phyloP scores from a whole-genome alignment of 1,139 yeast species.

The Saccharomyces hybrid region DNA sequence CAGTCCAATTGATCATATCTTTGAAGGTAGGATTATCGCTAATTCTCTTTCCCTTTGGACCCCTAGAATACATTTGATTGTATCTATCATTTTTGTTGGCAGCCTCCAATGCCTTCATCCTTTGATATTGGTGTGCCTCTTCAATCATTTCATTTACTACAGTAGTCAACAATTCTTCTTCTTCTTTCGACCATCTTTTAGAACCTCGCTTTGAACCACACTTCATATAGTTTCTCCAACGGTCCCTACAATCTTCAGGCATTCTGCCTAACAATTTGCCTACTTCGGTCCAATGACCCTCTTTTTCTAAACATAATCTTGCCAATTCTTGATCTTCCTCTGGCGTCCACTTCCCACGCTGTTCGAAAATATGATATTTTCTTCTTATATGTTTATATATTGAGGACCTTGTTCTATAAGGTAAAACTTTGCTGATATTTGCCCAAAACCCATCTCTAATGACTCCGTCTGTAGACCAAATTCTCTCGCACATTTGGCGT shows the following conservation, averaged over 20 bases:
- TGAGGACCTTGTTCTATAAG: conserved; percentile 78
- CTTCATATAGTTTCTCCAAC: conserved; percentile 92
- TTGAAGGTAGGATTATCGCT: conserved; percentile 11
- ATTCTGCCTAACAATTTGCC: conserved; percentile 76
- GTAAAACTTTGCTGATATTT: conserved; percentile 62
- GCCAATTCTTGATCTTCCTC: conserved; percentile 68
- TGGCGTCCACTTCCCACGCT: conserved; percentile 81
- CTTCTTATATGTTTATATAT: conserved; percentile 88
- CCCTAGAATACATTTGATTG: conserved; percentile 12
- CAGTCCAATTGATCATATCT: conserved; percentile 65
- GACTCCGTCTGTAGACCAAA: background rate
- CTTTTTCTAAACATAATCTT: conserved; percentile 54
- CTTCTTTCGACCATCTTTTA: conserved; percentile 73
- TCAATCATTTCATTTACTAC: conserved; percentile 43
- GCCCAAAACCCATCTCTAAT: conserved; percentile 80
- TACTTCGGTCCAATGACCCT: conserved; percentile 80
- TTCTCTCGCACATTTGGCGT: background rate
- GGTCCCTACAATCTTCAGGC: conserved; percentile 96
- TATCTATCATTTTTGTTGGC: conserved; percentile 8
- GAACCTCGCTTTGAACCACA: conserved; percentile 71
- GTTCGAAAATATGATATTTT: conserved; percentile 77
- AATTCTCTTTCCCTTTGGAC: conserved; percentile 16
- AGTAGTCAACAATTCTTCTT: conserved; percentile 53
- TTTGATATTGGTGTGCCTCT: conserved; percentile 17
- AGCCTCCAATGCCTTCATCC: conserved; percentile 6